Evolutionary conservation across 83 land plant genomes (phyloP).

Genomic region (Diphasiastrum complanatum): DNA sequence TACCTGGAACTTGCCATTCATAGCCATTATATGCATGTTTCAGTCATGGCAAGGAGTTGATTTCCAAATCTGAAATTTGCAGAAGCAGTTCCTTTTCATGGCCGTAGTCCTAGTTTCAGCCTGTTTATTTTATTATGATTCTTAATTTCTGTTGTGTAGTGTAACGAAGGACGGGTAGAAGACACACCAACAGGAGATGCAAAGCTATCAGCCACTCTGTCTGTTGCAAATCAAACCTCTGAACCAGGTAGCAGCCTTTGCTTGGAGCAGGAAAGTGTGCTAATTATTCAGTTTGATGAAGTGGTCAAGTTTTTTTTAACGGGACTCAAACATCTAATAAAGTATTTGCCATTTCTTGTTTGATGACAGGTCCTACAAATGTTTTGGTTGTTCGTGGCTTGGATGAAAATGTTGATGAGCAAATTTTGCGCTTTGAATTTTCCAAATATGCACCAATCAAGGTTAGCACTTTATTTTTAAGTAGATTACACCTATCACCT

Average conservation of each 20-base stretch:
- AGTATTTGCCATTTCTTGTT: neutral
- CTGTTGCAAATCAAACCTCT: neutral
- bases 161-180: neutral
- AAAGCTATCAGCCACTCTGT: neutral
- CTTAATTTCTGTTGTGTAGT: too few species aligned
- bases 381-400: constrained; percentile 11
- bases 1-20: too few species aligned
- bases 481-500: neutral
- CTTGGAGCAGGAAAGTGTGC: too few species aligned
- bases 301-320: too few species aligned
- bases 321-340: too few species aligned
- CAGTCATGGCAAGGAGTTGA: too few species aligned
- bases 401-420: constrained; percentile 7
- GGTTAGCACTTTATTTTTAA: too few species aligned
- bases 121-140: too few species aligned
- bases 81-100: too few species aligned
- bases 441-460: constrained; percentile 15
- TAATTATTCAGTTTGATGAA: neutral
- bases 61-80: too few species aligned
- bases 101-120: too few species aligned
- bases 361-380: neutral
- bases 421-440: constrained; percentile 11
- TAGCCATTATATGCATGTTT: too few species aligned
- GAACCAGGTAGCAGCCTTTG: neutral
- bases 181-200: neutral